Conservation (phyloP, 805 yeast species). For the Nakazawaea ernobii region DNA sequence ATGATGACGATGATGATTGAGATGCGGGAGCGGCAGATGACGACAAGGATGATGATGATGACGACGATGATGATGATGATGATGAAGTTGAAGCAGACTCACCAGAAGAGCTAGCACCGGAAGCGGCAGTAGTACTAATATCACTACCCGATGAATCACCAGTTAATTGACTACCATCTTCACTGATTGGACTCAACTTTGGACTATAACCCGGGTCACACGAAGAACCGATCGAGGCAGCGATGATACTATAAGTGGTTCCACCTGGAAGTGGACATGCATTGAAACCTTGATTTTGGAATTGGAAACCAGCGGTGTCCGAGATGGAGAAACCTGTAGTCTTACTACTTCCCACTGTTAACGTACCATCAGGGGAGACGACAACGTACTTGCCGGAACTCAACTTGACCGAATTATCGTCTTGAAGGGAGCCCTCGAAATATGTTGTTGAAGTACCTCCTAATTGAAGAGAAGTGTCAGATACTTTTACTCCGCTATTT, state of each 20-base stretch:
- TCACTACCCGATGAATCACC: no score
- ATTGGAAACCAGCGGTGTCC: not conserved
- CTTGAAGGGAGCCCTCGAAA: not conserved
- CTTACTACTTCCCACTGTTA: not conserved
- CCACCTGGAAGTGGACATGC: constrained; percentile 1
- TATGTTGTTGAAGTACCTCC: not conserved
- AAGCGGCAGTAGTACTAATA: not conserved
- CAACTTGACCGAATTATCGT: not conserved
- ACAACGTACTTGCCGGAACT: not conserved
- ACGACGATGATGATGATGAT: no score
- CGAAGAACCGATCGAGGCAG: not conserved
- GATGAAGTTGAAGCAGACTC: not conserved
- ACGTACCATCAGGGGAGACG: not conserved
- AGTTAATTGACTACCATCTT: no score
- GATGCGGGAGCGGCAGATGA: no score
- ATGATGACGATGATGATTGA: no score
- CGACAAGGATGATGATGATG: no score
- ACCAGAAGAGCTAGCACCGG: not conserved
- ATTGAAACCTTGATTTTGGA: not conserved
- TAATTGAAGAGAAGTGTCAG: not conserved
- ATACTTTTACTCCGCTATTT: not conserved
- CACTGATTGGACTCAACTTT: not conserved
- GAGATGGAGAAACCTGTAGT: not conserved
- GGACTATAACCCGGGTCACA: not conserved
- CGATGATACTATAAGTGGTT: not conserved